These are phyloP conservation scores for Quercus suber DNA, from an alignment of 306 rosid species.

Conservation along the genomic window DNA sequence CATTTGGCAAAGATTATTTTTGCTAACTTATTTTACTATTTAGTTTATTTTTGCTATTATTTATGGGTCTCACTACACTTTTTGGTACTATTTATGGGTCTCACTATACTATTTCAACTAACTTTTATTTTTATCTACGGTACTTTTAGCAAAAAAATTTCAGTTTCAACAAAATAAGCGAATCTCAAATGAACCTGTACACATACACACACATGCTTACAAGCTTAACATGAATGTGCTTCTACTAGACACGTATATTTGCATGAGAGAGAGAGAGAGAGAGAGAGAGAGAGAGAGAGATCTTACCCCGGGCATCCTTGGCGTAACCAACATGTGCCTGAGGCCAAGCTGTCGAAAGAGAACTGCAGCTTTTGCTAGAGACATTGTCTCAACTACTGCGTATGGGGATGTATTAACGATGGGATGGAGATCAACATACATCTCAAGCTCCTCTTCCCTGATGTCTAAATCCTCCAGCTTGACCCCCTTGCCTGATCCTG, in stretches of 20 bases:
- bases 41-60: too few species aligned
- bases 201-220: not conserved
- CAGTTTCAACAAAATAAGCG: too few species aligned
- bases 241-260: not conserved
- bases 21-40: too few species aligned
- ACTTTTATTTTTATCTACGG: too few species aligned
- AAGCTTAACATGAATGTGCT: too few species aligned
- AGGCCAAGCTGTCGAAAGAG: slow-evolving; percentile 71
- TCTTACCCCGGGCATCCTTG: slow-evolving; percentile 59
- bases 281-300: not conserved
- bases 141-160: too few species aligned
- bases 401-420: slow-evolving; percentile 58
- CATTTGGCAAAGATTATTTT: too few species aligned
- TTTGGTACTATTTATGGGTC: too few species aligned
- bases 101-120: too few species aligned
- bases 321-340: slow-evolving; percentile 71
- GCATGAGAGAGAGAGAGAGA: not conserved
- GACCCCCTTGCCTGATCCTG: slow-evolving; percentile 72
- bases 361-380: slow-evolving; percentile 66
- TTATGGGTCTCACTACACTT: too few species aligned
- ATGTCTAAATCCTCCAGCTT: slow-evolving; percentile 55
- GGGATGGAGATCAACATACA: slow-evolving; percentile 77
- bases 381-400: slow-evolving; percentile 69
- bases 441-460: slow-evolving; percentile 56
- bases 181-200: too few species aligned